A percentile compares a stretch with the other conserved stretches of the same genome.
Conservation (phyloP, 2,329 filamentous ascomycete genomes). For the Neofusicoccum parvum region DNA sequence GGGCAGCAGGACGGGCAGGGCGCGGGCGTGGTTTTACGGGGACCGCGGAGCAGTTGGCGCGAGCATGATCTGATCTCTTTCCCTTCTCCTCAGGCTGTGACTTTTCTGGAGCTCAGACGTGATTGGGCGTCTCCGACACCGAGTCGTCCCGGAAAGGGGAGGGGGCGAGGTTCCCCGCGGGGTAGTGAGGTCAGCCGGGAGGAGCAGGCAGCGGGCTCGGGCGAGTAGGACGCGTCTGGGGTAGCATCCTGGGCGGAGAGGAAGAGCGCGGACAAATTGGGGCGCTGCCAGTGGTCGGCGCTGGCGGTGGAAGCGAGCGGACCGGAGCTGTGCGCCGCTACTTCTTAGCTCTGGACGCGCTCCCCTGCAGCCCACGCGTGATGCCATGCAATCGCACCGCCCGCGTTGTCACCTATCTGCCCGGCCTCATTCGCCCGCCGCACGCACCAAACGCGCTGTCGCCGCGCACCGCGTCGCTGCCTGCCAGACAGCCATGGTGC, state of each 20-base stretch:
- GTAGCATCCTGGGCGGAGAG: neutral
- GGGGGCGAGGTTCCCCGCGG: constrained; percentile 3
- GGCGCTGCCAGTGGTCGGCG: neutral
- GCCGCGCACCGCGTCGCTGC: no score
- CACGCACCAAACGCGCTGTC: neutral
- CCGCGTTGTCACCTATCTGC: neutral
- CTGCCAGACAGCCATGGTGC: neutral
- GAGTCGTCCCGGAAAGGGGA: neutral
- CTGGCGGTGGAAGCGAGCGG: neutral
- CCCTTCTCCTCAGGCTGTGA: neutral
- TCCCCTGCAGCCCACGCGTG: neutral
- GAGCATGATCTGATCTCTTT: constrained; percentile 13
- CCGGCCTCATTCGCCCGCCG: neutral
- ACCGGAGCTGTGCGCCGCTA: neutral
- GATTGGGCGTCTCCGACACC: neutral
- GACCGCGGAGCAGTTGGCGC: constrained; percentile 1
- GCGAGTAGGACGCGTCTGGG: neutral
- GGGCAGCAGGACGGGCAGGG: neutral
- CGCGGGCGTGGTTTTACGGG: constrained; percentile 6
- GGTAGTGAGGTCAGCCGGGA: constrained; percentile 14
- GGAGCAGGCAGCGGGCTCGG: neutral
- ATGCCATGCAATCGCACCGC: neutral
- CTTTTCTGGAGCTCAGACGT: neutral
- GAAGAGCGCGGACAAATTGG: neutral
- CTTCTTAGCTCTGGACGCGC: neutral